Conservation (phyloP, 2,329 filamentous ascomycete species). For the Talaromyces verruculosus region DNA sequence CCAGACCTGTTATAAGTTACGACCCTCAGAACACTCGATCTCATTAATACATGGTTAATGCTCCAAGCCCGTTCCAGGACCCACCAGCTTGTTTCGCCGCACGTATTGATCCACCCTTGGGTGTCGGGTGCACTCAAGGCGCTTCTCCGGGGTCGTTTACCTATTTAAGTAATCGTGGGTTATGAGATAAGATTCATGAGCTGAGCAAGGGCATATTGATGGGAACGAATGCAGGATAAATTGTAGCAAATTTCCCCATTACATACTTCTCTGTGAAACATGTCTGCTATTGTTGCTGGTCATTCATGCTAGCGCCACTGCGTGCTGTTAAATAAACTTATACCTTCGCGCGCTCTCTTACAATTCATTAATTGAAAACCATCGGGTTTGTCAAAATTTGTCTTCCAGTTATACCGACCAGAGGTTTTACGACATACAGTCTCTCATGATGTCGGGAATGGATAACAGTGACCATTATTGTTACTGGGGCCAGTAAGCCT, state of each 20-base stretch:
- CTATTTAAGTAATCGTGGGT: background rate
- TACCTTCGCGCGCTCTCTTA: background rate
- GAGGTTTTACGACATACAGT: background rate
- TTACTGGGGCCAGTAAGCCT: background rate
- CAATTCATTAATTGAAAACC: background rate
- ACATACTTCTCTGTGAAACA: background rate
- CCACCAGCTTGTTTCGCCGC: background rate
- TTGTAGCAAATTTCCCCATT: background rate
- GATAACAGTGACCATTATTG: background rate
- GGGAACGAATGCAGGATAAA: background rate
- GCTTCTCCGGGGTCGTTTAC: background rate
- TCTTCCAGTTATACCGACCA: background rate
- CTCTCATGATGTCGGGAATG: background rate
- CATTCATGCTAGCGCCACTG: background rate
- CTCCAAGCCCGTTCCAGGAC: background rate
- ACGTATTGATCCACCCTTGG: background rate
- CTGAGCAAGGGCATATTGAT: background rate
- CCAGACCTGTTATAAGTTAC: background rate
- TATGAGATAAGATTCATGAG: background rate
- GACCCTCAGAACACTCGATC: background rate
- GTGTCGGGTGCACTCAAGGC: background rate
- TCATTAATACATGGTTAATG: background rate
- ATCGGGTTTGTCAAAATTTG: background rate
- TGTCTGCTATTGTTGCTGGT: background rate
- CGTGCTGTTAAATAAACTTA: background rate